phyloP scores from a whole-genome alignment of 75 land plant genomes.

The Pseudotsuga menziesii region DNA sequence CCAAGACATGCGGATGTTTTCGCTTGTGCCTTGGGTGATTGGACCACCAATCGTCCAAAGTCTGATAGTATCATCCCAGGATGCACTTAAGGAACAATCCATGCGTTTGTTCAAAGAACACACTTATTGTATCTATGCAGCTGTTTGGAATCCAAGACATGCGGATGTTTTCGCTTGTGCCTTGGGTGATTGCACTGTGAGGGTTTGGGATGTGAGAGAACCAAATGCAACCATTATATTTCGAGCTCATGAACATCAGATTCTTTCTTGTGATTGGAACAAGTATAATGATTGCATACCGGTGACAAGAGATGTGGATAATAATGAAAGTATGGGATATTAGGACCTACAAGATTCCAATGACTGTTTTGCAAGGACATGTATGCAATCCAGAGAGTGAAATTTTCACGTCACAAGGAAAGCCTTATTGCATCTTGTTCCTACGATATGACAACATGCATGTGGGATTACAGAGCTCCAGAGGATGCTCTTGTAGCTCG shows the following conservation, averaged over 20 bases:
- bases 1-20: slow-evolving; percentile 92
- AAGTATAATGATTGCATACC: slow-evolving; percentile 80
- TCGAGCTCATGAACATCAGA: slow-evolving; percentile 82
- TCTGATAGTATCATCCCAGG: too few relatives aligned
- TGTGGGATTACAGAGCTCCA: slow-evolving; percentile 80
- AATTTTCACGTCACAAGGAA: slow-evolving; percentile 79
- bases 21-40: slow-evolving; percentile 91
- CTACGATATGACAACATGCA: slow-evolving; percentile 89
- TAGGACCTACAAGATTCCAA: slow-evolving; percentile 54
- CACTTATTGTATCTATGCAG: slow-evolving; percentile 84
- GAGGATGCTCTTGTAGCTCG: slow-evolving; percentile 71
- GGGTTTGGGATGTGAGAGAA: slow-evolving; percentile 89
- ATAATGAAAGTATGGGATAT: slow-evolving; percentile 90
- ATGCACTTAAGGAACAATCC: too few relatives aligned
- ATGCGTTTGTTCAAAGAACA: slow-evolving; percentile 89
- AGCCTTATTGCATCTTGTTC: slow-evolving; percentile 72
- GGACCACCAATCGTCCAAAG: too few relatives aligned
- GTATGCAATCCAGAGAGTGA: slow-evolving; percentile 76
- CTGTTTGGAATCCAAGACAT: slow-evolving; percentile 86
- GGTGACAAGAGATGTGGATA: slow-evolving; percentile 81
- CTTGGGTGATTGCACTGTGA: slow-evolving; percentile 86
- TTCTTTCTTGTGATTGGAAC: slow-evolving; percentile 94
- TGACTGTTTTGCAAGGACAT: slow-evolving; percentile 73
- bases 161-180: slow-evolving; percentile 89
- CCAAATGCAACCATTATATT: slow-evolving; percentile 65